Evolutionary conservation across 2,329 filamentous ascomycete species (phyloP), one percentile per base, ranked within the genome.

Genomic region (Colletotrichum tofieldiae): DNA sequence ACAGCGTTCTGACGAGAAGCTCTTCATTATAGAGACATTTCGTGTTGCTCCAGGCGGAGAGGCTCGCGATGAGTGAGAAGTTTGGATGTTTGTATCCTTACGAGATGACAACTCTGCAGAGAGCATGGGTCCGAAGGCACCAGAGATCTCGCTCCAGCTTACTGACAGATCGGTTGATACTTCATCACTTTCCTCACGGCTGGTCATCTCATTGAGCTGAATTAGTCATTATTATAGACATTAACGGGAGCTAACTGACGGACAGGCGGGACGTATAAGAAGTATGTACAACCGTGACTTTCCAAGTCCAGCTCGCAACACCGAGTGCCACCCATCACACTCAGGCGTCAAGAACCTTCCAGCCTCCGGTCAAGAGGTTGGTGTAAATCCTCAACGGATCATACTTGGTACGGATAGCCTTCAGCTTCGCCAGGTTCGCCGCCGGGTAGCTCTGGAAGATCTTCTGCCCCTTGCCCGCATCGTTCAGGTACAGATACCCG

Each of bases 401-500:
- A 32, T 74, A 75, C 60, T 65, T 68, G 29, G 47, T 35, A n/a
- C 71, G 66, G 29, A 74, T 65, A 5, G 52, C 59, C 47, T 74
- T 72, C 14, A 74, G 63, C 39, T 51, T 59, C 2, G 56, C 63
- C 0, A 74, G 37, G 37, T 72, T 74, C 37, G 41, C 67, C 20
- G 64, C 35, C 1, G 72, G 70, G n/a, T 76, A 75, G 20, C 60
- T 68, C 58, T 74, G 59, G 41, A 75, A 75, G 49, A 75, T 56
- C 2, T 43, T 58, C 63, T 75, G 77, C 0, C 85, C 85, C 59
- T 86, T 82, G 3, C 84, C 83, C 3, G 84, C 84, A 64, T 87
- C 85, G 26, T 79, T 81, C 1, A 86, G 76, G 65, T 85, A 86
- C 75, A 86, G 77, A n/a, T 65, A 75, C 5, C 52, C 56, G 5